Evolutionary conservation across 2,329 filamentous ascomycete genomes (phyloP).

Genomic region (Claviceps fusiformis): DNA sequence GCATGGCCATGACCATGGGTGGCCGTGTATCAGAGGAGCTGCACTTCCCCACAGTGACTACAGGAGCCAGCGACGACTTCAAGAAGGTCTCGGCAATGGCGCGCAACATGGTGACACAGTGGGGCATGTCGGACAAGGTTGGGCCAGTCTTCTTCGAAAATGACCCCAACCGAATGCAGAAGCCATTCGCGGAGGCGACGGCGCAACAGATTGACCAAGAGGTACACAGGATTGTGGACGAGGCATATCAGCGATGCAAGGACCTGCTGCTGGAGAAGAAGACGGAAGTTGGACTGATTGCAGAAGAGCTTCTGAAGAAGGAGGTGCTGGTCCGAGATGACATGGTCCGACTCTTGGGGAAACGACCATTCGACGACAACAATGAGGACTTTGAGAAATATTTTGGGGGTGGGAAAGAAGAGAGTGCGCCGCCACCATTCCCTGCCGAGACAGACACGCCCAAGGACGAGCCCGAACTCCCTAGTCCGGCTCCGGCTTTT

Average conservation of each 20-base stretch:
- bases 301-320: conserved; percentile 84
- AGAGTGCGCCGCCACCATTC: conserved; percentile 45
- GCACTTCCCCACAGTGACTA: conserved; percentile 93
- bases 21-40: conserved; percentile 91
- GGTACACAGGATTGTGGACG: conserved; percentile 80
- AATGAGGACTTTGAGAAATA: conserved; percentile 94
- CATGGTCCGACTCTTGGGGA: conserved; percentile 76
- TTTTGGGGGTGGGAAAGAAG: conserved; percentile 52
- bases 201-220: conserved; percentile 85
- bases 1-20: conserved; percentile 98
- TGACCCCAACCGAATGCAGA: conserved; percentile 68
- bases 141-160: conserved; percentile 87
- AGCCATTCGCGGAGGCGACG: conserved; percentile 92
- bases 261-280: conserved; percentile 76
- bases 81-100: conserved; percentile 96
- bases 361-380: conserved; percentile 66
- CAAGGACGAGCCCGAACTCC: conserved; percentile 19
- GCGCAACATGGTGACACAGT: conserved; percentile 97
- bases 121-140: conserved; percentile 93
- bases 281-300: conserved; percentile 73
- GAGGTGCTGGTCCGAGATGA: conserved; percentile 87
- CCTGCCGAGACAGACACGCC: conserved; percentile 30
- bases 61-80: conserved; percentile 91
- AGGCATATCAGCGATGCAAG: conserved; percentile 84
- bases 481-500: conserved; percentile 26